Evolutionary conservation across 306 rosid genomes (phyloP).

Genomic region (Alnus glutinosa): DNA sequence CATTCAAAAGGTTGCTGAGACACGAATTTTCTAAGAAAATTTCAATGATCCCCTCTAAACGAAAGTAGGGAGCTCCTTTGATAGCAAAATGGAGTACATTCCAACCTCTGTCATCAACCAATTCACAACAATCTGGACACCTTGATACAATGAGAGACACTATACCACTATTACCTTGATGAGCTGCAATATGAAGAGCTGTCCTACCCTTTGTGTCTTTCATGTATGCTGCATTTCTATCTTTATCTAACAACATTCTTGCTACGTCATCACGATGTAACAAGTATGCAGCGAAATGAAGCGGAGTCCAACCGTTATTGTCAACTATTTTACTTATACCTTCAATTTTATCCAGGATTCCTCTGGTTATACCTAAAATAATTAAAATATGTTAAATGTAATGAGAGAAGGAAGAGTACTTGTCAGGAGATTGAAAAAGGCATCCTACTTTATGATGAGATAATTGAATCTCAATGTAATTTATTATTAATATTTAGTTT

Average conservation of each 20-base stretch:
- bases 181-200: conserved; percentile 13
- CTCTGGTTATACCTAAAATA: background rate
- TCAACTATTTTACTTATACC: background rate
- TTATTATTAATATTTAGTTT: too few relatives aligned
- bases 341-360: background rate
- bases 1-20: conserved; percentile 3
- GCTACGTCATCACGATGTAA: too few relatives aligned
- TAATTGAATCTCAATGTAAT: too few relatives aligned
- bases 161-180: background rate
- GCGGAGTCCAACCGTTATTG: background rate
- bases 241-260: background rate
- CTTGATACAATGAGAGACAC: background rate
- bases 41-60: too few relatives aligned
- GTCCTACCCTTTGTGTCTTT: background rate
- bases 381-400: background rate
- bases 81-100: conserved; percentile 18
- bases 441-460: too few relatives aligned
- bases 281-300: conserved; percentile 1
- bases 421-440: too few relatives aligned
- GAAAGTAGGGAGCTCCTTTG: fast-evolving
- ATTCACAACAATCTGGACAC: conserved; percentile 6
- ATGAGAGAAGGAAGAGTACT: too few relatives aligned
- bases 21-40: background rate
- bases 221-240: background rate
- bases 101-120: conserved; percentile 7